Base-by-base conservation (phyloP, 2,329 filamentous ascomycete species). In the Talaromyces sp. region DNA sequence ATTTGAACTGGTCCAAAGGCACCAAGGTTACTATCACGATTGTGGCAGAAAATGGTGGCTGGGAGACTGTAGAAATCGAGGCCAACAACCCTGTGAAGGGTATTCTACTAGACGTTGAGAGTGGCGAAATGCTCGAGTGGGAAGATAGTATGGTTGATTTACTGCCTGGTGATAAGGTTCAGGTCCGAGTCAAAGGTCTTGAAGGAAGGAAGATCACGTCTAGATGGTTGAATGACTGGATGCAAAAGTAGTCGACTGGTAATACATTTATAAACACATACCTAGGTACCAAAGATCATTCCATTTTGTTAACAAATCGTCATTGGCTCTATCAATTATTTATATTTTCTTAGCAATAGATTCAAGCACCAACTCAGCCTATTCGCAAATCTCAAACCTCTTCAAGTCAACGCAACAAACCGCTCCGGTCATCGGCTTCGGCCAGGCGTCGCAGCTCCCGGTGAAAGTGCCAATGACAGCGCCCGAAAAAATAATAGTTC, bases 81-180 rank as follows among this genome's bases (percentile, higher is more conserved):
- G 29, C 25, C 1, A 63, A 38, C 15, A 31, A 15, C 17, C 45
- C 29, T 5, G 31, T 43, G 4, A 40, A 54, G 25, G 61, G 19
- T 13, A 11, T 31, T 8, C 29, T 47, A n/a, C 45, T 45, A 10
- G 17, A 17, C 3, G 22, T 65, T 4, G 51, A 58, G 29, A 38
- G 43, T 34, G 31, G 53, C 2, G 61, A 63, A 13, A 34, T 43
- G 7, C 15, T 29, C 22, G 25, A 40, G 13, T 51, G 54, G 13
- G 56, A 59, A 11, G 62, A 67, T 45, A 67, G 62, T 25, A 36
- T 29, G 11, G 19, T 61, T 25, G 65, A 65, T 38, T 29, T 65
- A 7, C 31, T 67, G 3, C 62, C 65, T 10, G 65, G 49, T 13
- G 58, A 67, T 8, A 36, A 17, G 2, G 3, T 54, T 3, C 6